A percentile compares a stretch with the other conserved stretches of the same genome.
phyloP scores from a whole-genome alignment of 306 rosid species.

The Quillaja saponaria region DNA sequence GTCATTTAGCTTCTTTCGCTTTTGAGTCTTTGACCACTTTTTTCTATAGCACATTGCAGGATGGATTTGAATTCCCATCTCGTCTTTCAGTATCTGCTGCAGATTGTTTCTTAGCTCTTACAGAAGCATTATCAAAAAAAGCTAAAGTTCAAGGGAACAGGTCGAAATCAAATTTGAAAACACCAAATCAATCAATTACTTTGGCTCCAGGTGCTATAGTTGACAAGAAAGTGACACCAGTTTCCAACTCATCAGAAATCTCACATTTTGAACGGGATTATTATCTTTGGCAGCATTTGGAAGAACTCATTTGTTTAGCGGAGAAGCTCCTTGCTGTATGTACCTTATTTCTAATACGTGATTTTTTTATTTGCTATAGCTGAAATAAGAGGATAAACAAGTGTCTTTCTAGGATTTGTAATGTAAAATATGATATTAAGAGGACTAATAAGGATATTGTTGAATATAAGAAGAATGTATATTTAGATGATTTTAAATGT shows the following conservation, averaged over 20 bases:
- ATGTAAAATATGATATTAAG: conserved; percentile 14
- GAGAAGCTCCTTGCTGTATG: conserved; percentile 80
- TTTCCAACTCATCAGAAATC: conserved; percentile 40
- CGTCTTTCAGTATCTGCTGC: conserved; percentile 87
- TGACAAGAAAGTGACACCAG: conserved; percentile 47
- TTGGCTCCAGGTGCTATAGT: conserved; percentile 29
- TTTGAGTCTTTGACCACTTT: conserved; percentile 10
- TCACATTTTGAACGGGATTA: conserved; percentile 47
- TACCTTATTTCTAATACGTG: conserved; percentile 8
- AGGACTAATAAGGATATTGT: too few species aligned
- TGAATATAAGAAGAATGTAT: too few species aligned
- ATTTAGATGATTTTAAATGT: too few species aligned
- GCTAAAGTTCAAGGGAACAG: conserved; percentile 43
- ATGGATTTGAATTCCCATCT: conserved; percentile 87
- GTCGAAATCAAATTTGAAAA: conserved; percentile 38
- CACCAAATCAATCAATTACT: conserved; percentile 41
- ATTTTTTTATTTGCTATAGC: conserved; percentile 15
- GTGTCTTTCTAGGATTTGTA: background rate
- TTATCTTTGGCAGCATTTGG: conserved; percentile 72
- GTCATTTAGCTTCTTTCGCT: background rate
- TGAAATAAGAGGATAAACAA: background rate
- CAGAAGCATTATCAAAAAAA: conserved; percentile 57
- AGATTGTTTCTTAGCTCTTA: conserved; percentile 72
- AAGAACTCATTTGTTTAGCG: conserved; percentile 55
- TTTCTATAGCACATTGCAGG: conserved; percentile 65